phyloP scores from a whole-genome alignment of 1,284 basidiomycete species.

The Agroathelia rolfsii region DNA sequence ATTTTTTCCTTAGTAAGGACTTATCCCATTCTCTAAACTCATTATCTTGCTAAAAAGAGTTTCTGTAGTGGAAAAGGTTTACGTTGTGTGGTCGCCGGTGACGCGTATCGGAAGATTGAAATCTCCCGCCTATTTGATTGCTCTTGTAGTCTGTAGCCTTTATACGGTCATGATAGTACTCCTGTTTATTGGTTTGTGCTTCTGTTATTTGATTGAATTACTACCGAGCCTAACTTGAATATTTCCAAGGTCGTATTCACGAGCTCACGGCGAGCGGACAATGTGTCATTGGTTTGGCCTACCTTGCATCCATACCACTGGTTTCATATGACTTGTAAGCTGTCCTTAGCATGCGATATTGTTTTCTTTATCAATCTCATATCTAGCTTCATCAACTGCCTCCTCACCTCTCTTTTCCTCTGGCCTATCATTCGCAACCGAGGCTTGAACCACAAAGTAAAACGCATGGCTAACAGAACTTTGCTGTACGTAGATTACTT shows the following conservation, averaged over 20 bases:
- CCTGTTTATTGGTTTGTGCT: constrained; percentile 22
- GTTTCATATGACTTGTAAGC: constrained; percentile 24
- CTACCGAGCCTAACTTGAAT: not conserved
- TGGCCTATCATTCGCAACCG: constrained; percentile 31
- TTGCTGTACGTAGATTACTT: constrained; percentile 23
- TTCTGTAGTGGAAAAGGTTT: constrained; percentile 25
- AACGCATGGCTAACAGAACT: constrained; percentile 29
- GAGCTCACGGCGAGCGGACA: constrained; percentile 18
- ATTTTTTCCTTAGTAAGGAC: constrained; percentile 23
- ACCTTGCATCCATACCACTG: constrained; percentile 23
- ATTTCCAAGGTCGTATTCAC: constrained; percentile 18
- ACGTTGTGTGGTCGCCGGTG: constrained; percentile 26
- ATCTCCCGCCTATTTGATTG: constrained; percentile 24
- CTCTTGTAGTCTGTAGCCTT: constrained; percentile 19
- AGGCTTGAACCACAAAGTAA: constrained; percentile 24
- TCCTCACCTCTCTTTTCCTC: constrained; percentile 36
- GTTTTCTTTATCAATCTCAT: too few species aligned
- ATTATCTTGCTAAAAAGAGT: not conserved
- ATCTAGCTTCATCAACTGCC: constrained; percentile 27
- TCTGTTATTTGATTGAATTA: not conserved
- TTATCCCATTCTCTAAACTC: not conserved
- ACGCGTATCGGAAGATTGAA: constrained; percentile 18
- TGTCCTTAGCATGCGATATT: constrained; percentile 11
- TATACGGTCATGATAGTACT: constrained; percentile 23
- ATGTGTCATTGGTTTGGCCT: constrained; percentile 25